These are phyloP conservation scores for Schizophyllum amplum DNA, from an alignment of 1,284 basidiomycete species.

Conservation along the genomic window DNA sequence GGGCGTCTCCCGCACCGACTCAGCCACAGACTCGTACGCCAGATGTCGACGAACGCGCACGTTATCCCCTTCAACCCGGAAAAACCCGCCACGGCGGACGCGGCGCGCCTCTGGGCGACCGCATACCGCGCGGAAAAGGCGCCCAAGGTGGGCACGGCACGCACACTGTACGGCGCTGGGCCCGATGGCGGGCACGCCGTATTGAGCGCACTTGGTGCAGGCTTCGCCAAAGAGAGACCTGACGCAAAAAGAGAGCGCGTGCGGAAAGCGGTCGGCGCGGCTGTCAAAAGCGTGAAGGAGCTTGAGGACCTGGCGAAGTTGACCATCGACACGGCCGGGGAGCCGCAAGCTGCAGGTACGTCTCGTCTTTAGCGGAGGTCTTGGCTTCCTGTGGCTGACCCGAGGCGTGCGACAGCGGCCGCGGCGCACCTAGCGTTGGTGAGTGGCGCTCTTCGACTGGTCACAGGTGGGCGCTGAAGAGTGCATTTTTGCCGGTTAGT, in stretches of 20 bases:
- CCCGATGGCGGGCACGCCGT: constrained; percentile 37
- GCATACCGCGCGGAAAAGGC: constrained; percentile 33
- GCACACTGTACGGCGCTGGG: constrained; percentile 49
- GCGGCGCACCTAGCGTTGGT: constrained; percentile 59
- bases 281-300: constrained; percentile 54
- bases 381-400: neutral
- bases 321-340: constrained; percentile 50
- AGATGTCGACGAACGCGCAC: constrained; percentile 13
- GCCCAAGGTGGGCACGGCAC: constrained; percentile 54
- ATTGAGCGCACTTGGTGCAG: constrained; percentile 57
- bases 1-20: neutral
- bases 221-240: constrained; percentile 27
- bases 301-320: constrained; percentile 53
- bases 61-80: constrained; percentile 15
- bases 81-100: constrained; percentile 5
- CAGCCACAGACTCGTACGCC: neutral
- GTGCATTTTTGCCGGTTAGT: constrained; percentile 18
- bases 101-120: constrained; percentile 32
- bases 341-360: constrained; percentile 69
- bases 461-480: neutral
- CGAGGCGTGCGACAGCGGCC: constrained; percentile 41
- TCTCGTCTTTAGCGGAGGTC: constrained; percentile 4
- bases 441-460: neutral
- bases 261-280: constrained; percentile 58
- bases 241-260: constrained; percentile 44